Conservation (phyloP, 2,329 filamentous ascomycete genomes). For the Cercospora brassicicola region DNA sequence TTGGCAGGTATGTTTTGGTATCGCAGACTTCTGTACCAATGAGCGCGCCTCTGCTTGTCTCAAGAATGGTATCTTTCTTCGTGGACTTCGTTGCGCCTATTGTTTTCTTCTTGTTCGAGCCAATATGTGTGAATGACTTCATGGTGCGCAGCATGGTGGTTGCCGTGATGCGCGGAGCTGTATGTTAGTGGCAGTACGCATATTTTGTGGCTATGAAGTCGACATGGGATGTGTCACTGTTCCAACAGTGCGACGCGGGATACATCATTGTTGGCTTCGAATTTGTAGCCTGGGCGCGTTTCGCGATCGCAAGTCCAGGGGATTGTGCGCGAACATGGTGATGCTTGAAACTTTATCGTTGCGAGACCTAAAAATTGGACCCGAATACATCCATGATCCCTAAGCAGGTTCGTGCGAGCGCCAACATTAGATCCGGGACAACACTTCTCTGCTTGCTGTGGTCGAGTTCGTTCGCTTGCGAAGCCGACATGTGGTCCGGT, state of each 20-base stretch:
- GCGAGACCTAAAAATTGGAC: neutral
- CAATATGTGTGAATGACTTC: constrained; percentile 16
- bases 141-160: constrained; percentile 14
- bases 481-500: neutral
- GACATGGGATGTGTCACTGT: neutral
- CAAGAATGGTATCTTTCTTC: constrained; percentile 15
- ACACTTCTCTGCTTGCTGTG: neutral
- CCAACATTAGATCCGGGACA: neutral
- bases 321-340: neutral
- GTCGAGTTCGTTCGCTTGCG: neutral
- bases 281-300: neutral
- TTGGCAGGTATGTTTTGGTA: constrained; percentile 15
- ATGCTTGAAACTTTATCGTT: neutral
- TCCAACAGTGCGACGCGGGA: neutral
- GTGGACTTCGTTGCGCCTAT: constrained; percentile 18
- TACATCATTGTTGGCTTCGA: neutral
- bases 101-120: constrained; percentile 9
- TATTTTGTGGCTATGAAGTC: neutral
- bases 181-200: neutral
- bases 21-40: constrained; percentile 22
- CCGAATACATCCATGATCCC: neutral
- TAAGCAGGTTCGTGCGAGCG: neutral
- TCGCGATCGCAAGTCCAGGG: neutral
- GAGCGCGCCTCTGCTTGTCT: constrained; percentile 22
- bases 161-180: neutral